A percentile compares a stretch with the other conserved stretches of the same genome.
phyloP scores from a whole-genome alignment of 345 rosid genomes.

The Salix purpurea region DNA sequence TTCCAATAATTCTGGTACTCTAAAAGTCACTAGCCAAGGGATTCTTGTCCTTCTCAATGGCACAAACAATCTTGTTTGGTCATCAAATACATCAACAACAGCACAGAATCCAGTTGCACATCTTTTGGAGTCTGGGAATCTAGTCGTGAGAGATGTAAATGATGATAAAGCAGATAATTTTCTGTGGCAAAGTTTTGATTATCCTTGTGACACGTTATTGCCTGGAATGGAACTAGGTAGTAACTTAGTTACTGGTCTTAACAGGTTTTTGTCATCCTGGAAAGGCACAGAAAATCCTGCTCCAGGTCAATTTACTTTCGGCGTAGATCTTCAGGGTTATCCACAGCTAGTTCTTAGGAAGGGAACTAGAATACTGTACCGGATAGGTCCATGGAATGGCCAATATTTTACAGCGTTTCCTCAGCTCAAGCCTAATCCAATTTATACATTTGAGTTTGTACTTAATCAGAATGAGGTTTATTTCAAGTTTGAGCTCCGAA shows the following conservation, averaged over 20 bases:
- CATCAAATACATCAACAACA: neutral
- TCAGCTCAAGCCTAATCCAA: neutral
- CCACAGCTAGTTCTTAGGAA: neutral
- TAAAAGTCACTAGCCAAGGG: neutral
- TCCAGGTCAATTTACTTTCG: neutral
- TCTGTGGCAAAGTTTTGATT: conserved; percentile 7
- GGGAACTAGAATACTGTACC: neutral
- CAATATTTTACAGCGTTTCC: neutral
- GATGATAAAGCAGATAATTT: neutral
- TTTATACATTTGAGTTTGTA: neutral
- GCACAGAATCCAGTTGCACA: neutral
- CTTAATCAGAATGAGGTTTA: neutral
- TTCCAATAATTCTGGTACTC: neutral
- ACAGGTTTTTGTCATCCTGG: neutral
- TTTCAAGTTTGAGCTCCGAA: neutral
- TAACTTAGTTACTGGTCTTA: neutral
- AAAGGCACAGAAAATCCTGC: neutral
- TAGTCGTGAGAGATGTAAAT: neutral
- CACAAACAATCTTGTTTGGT: neutral
- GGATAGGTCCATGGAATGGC: neutral
- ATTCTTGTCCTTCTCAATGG: neutral
- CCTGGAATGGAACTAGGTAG: conserved; percentile 4
- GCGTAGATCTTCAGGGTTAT: neutral
- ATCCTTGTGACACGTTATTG: neutral
- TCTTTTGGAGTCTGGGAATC: neutral